Evolutionary conservation across 108 stramenopile genomes (phyloP), one percentile per base, ranked within the genome.

Genomic region (Cyclotella baltica): DNA sequence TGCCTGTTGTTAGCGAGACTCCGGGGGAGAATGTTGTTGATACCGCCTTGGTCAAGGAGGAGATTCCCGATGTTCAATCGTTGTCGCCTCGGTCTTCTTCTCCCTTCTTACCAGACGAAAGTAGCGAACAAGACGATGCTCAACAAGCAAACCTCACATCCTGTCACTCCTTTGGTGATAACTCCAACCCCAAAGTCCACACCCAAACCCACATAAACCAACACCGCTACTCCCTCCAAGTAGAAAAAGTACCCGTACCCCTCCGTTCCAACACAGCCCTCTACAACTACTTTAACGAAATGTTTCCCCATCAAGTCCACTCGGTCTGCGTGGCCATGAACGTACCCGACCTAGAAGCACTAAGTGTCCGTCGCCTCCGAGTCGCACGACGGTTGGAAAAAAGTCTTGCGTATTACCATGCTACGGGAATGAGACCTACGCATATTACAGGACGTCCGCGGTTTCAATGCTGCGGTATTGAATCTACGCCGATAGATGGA

Each of bases 251-350:
- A 16, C 97, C 97, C 1, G 53, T 81, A 33, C 88, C 88, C 36
- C 83, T 96, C 23, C 87, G 93, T 63, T 87, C 88, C 57, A 92
- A 95, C 58, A 81, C 85, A 36, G 93, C 93, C 8, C 74, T 97
- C 19, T 85, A 75, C 69, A 89, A 90, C 30, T 97, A 96, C 71
- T 97, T 97, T 72, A 87, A 96, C 50, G 80, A 87, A 27, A 83
- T 97, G 22, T 97, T 96, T 73, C 95, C 95, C 9, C 88, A 86
- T 18, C 87, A 91, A 75, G 88, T 97, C 20, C 91, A 93, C 65
- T 75, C 87, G 57, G 87, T 92, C 6, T 83, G 82, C 57, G 83
- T 95, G 20, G 82, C 90, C 15, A 80, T 95, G 73, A 93, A 97
- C 64, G 78, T 95, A 18, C 92, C 90, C 11, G 96, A 94, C 51